A percentile compares a stretch with the other conserved stretches of the same genome.
Conservation (phyloP, 2,329 filamentous ascomycete species). For the Beauveria pseudobassiana region DNA sequence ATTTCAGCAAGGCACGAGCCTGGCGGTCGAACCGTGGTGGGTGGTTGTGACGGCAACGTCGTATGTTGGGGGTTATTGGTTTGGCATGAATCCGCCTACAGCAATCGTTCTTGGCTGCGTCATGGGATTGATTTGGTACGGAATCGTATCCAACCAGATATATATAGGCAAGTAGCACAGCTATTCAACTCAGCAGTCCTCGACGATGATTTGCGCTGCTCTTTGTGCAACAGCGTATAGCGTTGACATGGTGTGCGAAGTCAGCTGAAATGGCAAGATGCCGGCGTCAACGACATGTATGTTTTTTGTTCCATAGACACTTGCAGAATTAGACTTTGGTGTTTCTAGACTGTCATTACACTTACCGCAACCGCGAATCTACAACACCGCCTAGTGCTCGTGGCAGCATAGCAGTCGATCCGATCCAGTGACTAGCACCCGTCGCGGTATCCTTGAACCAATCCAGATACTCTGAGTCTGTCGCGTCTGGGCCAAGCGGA, state of each 20-base stretch:
- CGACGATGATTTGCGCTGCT: conserved; percentile 17
- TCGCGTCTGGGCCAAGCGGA: conserved; percentile 15
- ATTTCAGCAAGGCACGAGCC: conserved; percentile 39
- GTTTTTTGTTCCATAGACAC: conserved; percentile 17
- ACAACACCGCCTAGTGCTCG: conserved; percentile 18
- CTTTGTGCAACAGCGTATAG: conserved; percentile 18
- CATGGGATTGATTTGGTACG: conserved; percentile 27
- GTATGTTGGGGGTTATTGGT: conserved; percentile 27
- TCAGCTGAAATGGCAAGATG: conserved; percentile 15
- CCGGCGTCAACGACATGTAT: conserved; percentile 19
- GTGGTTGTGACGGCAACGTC: conserved; percentile 46
- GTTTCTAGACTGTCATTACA: background rate
- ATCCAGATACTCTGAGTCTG: conserved; percentile 15
- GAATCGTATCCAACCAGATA: conserved; percentile 15
- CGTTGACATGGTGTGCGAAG: conserved; percentile 19
- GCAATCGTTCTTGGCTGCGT: conserved; percentile 27
- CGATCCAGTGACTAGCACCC: conserved; percentile 20
- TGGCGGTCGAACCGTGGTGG: conserved; percentile 56
- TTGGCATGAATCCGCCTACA: conserved; percentile 24
- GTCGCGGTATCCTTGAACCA: conserved; percentile 12
- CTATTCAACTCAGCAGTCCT: conserved; percentile 3
- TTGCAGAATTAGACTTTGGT: background rate
- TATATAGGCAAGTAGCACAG: no score
- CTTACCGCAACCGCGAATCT: conserved; percentile 15
- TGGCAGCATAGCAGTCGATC: conserved; percentile 19